Base-by-base conservation (phyloP, 2,329 filamentous ascomycete genomes). In the Aspergillus oerlinghausenensis region DNA sequence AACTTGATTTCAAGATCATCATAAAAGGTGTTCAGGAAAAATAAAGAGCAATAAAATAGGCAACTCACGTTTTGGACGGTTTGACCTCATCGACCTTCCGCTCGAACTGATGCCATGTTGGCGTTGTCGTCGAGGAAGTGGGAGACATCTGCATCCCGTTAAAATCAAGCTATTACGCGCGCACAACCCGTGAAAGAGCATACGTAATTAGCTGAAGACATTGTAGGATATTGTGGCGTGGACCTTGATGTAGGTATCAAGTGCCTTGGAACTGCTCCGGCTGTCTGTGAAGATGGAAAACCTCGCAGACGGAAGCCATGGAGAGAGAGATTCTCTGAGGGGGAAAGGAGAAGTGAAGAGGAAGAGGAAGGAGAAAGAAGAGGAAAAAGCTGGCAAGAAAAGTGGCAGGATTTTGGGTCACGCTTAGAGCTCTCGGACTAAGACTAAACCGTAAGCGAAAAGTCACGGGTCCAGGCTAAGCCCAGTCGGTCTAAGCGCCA, bases 1-100 rank as follows among this genome's bases (percentile, higher is more conserved):
- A 99, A 86, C 84, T 96, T 95, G 88, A 90, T 87, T 87, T 73
- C 57, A 65, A 84, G 60, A 82, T 80, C 84, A 90, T 95, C 92
- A 96, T 96, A 85, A 80, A 67, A 7, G 70, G 67, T 69, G 73
- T 25, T n/a, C 38, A 38, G n/a, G 10, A 52, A 29, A 26, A 29
- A 28, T 28, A 51, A 54, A 38, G 43, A 50, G 47, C 53, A 55
- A 29, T 51, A 52, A 28, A 58, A 50, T 23, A 55, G 23, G 35
- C 56, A 50, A 83, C 88, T 78, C 87, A 96, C 94, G 87, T 90
- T 77, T 97, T 99, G 35, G 89, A 89, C 50, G 90, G 86, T 70
- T 91, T 93, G 67, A 92, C 85, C 65, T 92, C 88, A 65, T 92
- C 88, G 56, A 95, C 86, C 70, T 90, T 89, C 71, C 83, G 82